Evolutionary conservation across 2,329 filamentous ascomycete genomes (phyloP).

Genomic region (Pestalotiopsis sp.): DNA sequence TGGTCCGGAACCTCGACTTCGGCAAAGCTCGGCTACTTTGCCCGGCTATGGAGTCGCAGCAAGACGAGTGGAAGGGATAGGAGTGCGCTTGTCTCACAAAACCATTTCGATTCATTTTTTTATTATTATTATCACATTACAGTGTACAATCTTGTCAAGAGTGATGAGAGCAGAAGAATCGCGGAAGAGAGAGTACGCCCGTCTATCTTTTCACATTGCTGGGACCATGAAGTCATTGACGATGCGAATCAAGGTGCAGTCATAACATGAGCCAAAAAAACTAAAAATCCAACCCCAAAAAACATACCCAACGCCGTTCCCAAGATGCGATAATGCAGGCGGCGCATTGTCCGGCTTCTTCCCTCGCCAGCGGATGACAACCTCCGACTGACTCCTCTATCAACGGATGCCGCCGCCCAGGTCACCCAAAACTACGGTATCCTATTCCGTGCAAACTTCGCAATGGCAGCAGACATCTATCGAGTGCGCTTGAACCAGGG

Average conservation of each 20-base stretch:
- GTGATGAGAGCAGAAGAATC: background rate
- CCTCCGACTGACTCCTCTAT: background rate
- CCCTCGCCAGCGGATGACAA: background rate
- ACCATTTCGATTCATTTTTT: background rate
- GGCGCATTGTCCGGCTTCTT: background rate
- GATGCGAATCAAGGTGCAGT: background rate
- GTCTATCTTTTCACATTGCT: background rate
- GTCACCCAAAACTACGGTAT: background rate
- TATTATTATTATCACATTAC: background rate
- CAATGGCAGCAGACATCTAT: slow-evolving; percentile 41
- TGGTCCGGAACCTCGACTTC: background rate
- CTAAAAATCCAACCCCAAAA: background rate
- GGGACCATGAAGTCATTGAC: background rate
- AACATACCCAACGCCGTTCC: slow-evolving; percentile 6
- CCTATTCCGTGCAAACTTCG: background rate
- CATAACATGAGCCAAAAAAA: slow-evolving; percentile 1
- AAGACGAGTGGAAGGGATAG: background rate
- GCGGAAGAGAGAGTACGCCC: background rate
- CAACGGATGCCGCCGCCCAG: no score
- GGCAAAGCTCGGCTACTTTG: slow-evolving; percentile 9
- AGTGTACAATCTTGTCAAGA: background rate
- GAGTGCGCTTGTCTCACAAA: background rate
- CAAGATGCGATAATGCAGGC: slow-evolving; percentile 5
- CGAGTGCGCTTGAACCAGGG: slow-evolving; percentile 90
- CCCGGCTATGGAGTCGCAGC: background rate